Base-by-base conservation (phyloP, 345 rosid species). In the Hypericum androsaemum region DNA sequence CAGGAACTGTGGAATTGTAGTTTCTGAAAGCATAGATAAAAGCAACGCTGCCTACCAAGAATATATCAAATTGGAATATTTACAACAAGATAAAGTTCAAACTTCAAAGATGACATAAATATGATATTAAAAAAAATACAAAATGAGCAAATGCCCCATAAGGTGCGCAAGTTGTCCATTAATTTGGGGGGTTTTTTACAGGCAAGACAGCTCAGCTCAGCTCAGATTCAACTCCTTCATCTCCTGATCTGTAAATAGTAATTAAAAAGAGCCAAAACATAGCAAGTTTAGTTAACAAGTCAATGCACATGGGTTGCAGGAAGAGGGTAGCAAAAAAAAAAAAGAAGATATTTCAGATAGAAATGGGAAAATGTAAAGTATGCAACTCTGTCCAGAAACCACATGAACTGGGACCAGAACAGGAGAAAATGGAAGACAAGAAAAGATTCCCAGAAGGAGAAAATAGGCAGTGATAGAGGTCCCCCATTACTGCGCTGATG, bases 381-480 rank as follows among this genome's bases (percentile, higher is more conserved):
- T 50, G 42, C 54, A 55, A 64, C 37, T 41, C 13, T 52, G 45
- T 10, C 42, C 53, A 22, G 32, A 22, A 22, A 22, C 32, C 60
- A 14, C 41, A 49, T 8, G 63, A 66, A 65, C 35, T 61, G 55
- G 66, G 52, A 41, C 59, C 53, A 16, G 57, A 54, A 39, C 47
- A 45, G 45, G 64, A 53, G 58, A 69, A 37, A 6, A 5, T 39
- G 32, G 32, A 22, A 40, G 13, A 12, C 36, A 42, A 5, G 43
- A 22, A 59, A 51, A 61, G 82, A 70, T 70, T 68, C 75, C 67
- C 72, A 40, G 32, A 71, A 47, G 32, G 32, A 22, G 64, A 48
- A 45, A 48, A 52, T 39, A 41, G 50, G 60, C 67, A 58, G 54
- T 54, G 65, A 57, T n/a, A n/a, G n/a, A 35, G 7, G 14, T 64